Base-by-base conservation (phyloP, 176 grass and related monocot genomes). In the Rhynchospora tenuis region DNA sequence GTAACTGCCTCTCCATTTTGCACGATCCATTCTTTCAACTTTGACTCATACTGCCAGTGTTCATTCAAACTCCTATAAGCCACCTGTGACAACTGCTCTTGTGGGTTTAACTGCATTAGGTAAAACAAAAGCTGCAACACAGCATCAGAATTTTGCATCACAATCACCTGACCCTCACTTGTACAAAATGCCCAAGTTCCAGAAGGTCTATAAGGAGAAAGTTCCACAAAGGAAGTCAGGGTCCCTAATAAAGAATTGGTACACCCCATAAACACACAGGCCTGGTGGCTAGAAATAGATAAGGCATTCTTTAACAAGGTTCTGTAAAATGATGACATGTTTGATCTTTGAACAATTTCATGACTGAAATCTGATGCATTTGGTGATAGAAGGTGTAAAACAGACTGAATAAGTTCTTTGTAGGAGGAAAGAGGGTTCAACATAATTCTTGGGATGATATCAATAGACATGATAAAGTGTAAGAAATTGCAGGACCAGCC, bases 211-310 rank as follows among this genome's bases (percentile, higher is more conserved):
- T 98, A 98, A 59, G 95, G 95, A 75, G 92, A 91, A 43, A 98
- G 90, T 56, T 93, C 91, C 64, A 95, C 83, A 81, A 98, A 98
- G 50, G 89, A 89, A 81, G 89, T 94, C 66, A 98, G 66, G 44
- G 88, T 88, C 73, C 89, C 91, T 42, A 98, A 62, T 50, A 95
- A 88, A 0, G 92, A 91, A 81, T 89, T 98, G 78, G 91, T 93
- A 81, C 95, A 98, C 47, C 95, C 95, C 95, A 98, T 98, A 58
- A 93, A 91, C 38, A 88, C 89, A 83, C 92, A 98, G 57, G 95
- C 92, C 69, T 90, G 89, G 33, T 98, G 89, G 83, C 91, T 95
- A 1, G 92, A 87, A 86, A 98, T 87, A 28, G 95, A 93, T 79
- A 94, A 88, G 1, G 89, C 61, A 78, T 87, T 94, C 64, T 90